Evolutionary conservation across 768 basidiomycete genomes (phyloP).

Genomic region (Cantharellus cinnabarinus): DNA sequence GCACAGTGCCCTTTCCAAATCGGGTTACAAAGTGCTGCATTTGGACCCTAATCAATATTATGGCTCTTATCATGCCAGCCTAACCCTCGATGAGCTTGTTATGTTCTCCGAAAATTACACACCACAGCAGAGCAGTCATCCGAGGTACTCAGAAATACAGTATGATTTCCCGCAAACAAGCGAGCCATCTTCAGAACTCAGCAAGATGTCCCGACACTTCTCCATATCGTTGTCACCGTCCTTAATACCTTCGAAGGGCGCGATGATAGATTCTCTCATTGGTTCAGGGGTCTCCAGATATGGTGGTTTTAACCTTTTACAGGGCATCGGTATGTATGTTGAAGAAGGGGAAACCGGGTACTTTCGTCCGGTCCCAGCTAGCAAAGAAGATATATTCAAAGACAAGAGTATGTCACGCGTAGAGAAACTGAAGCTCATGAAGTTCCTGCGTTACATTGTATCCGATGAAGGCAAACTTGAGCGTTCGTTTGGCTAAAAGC

Average conservation of each 20-base stretch:
- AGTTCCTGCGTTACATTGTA: conserved; percentile 37
- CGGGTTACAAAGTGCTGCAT: conserved; percentile 74
- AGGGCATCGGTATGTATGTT: conserved; percentile 41
- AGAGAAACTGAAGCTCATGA: conserved; percentile 83
- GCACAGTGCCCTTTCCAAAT: conserved; percentile 66
- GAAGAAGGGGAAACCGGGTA: conserved; percentile 10
- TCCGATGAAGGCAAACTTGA: conserved; percentile 67
- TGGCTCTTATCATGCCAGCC: conserved; percentile 60
- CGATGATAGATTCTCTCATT: conserved; percentile 58
- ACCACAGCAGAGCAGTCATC: conserved; percentile 14
- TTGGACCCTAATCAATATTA: conserved; percentile 73
- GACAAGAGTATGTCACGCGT: conserved; percentile 51
- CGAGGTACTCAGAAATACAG: conserved; percentile 6
- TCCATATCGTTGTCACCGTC: conserved; percentile 71
- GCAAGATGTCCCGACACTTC: conserved; percentile 41
- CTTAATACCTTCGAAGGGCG: conserved; percentile 59
- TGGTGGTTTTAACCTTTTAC: conserved; percentile 74
- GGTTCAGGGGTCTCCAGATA: conserved; percentile 75
- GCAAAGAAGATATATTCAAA: conserved; percentile 88
- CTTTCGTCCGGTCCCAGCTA: conserved; percentile 55
- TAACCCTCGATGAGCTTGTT: conserved; percentile 63
- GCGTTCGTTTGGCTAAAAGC: conserved; percentile 3
- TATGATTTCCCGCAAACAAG: conserved; percentile 4
- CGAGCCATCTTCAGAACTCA: conserved; percentile 7
- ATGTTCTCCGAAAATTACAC: conserved; percentile 42